Evolutionary conservation across 768 basidiomycete species (phyloP), one percentile per base, ranked within the genome.

Genomic region (Inosperma sp.): DNA sequence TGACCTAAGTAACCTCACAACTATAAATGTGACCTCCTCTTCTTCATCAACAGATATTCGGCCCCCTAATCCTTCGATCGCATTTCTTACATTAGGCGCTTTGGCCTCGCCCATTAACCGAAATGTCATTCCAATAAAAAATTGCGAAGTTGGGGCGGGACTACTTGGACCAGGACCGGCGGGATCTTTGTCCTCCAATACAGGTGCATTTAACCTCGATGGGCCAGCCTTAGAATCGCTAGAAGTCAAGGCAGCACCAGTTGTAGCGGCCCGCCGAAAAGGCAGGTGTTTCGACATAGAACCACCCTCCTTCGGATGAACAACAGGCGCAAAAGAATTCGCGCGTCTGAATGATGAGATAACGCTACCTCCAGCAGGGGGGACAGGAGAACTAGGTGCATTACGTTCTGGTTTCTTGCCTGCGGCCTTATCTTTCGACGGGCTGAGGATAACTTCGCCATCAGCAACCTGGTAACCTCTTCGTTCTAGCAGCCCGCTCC

Each of bases 1-100:
- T 8, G 49, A 89, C 89, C 87, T 88, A 55, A 84, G 80, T 10
- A 92, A 68, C 51, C 89, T 71, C 12, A 90, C 86, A 49, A 91
- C 65, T 48, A 88, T 73, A 54, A 79, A 86, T 64, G 83, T 80
- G 1, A 78, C 78, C 8, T 78, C 74, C 14, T 73, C 72, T 7
- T 76, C 77, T 7, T 69, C 67, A 14, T 77, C 74, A 12, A 72
- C 29, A 21, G 71, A 69, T 60, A 81, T 67, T 14, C 57, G 63
- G 1, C 86, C 86, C 0, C 87, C 84, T 49, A 70, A 71, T 10
- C 72, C 68, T 58, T 84, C 78, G 21, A 92, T 72, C 0, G 86
- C 87, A 6, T 59, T 61, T 35, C 77, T 73, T 21, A 91, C 86
- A 19, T 61, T 77, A 7, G 70, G 54, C 27, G 73, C 73, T 49